Evolutionary conservation across 2,329 filamentous ascomycete genomes (phyloP).

Genomic region (Pseudocercospora pini-densiflorae): DNA sequence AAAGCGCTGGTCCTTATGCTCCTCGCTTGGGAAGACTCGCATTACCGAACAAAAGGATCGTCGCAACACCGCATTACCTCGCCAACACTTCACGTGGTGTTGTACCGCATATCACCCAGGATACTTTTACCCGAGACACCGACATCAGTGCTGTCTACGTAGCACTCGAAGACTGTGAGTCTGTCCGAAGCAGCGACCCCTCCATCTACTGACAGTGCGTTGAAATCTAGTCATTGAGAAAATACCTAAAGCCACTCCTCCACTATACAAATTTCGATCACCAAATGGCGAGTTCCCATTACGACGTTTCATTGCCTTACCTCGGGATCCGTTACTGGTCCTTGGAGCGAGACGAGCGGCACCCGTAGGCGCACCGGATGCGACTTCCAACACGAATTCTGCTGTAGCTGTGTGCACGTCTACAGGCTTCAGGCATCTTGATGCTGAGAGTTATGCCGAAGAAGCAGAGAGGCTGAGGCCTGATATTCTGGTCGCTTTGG

Average conservation of each 20-base stretch:
- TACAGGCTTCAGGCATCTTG: conserved; percentile 77
- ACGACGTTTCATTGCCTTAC: conserved; percentile 76
- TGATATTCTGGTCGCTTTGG: conserved; percentile 79
- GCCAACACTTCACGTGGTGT: conserved; percentile 80
- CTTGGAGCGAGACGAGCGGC: conserved; percentile 79
- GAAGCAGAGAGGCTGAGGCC: conserved; percentile 70
- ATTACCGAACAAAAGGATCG: conserved; percentile 64
- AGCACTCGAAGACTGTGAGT: conserved; percentile 90
- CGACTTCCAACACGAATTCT: conserved; percentile 56
- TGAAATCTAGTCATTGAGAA: conserved; percentile 65
- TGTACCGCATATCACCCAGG: conserved; percentile 86
- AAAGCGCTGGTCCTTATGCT: conserved; percentile 37
- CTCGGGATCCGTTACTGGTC: conserved; percentile 68
- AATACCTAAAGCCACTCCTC: conserved; percentile 53
- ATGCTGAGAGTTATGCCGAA: conserved; percentile 69
- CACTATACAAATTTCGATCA: conserved; percentile 56
- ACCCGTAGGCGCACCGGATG: conserved; percentile 71
- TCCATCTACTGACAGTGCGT: conserved; percentile 47
- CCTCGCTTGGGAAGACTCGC: conserved; percentile 71
- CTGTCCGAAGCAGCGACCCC: conserved; percentile 11
- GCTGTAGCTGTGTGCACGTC: conserved; percentile 82
- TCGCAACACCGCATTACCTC: conserved; percentile 84
- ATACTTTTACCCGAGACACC: conserved; percentile 72
- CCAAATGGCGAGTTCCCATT: conserved; percentile 61
- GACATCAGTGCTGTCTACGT: conserved; percentile 74